Percentiles rank a stretch among this genome's conserved stretches.
These are phyloP conservation scores for Russula sp. DNA, from an alignment of 768 basidiomycete species.

Conservation along the genomic window DNA sequence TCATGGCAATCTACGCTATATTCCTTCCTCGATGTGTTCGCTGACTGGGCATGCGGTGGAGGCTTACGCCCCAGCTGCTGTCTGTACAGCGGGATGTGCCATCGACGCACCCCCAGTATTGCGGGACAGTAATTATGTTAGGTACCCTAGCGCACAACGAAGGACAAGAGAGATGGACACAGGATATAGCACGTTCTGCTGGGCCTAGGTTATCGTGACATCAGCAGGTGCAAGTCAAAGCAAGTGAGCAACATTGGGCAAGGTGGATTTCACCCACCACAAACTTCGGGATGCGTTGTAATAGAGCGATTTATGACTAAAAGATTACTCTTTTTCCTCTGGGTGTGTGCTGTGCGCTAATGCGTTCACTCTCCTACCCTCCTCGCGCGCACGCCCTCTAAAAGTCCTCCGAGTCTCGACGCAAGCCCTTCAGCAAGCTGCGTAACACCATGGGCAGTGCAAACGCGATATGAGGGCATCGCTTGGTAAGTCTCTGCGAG, in stretches of 20 bases:
- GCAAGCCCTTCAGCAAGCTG: constrained; percentile 65
- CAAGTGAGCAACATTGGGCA: not conserved
- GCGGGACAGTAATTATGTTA: not conserved
- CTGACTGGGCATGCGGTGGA: not conserved
- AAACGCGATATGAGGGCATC: constrained; percentile 80
- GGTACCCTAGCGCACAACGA: too few relatives aligned
- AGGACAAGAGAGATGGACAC: not conserved
- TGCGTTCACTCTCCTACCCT: constrained; percentile 22
- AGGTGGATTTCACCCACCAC: not conserved
- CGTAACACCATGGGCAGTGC: constrained; percentile 65
- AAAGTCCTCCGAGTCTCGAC: constrained; percentile 37
- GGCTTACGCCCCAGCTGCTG: not conserved
- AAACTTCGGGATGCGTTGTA: not conserved
- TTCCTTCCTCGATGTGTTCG: not conserved
- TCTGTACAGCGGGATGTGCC: not conserved
- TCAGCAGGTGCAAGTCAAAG: not conserved
- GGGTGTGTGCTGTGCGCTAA: not conserved
- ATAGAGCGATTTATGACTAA: not conserved
- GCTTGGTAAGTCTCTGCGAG: constrained; percentile 67
- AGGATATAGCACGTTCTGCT: too few relatives aligned
- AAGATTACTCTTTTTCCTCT: not conserved
- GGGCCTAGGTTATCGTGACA: too few relatives aligned
- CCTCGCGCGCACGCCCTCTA: constrained; percentile 34
- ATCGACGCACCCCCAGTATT: not conserved
- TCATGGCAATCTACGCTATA: not conserved